Base-by-base conservation (phyloP, 371 early-diverging fungal genomes). In the Apophysomyces elegans region DNA sequence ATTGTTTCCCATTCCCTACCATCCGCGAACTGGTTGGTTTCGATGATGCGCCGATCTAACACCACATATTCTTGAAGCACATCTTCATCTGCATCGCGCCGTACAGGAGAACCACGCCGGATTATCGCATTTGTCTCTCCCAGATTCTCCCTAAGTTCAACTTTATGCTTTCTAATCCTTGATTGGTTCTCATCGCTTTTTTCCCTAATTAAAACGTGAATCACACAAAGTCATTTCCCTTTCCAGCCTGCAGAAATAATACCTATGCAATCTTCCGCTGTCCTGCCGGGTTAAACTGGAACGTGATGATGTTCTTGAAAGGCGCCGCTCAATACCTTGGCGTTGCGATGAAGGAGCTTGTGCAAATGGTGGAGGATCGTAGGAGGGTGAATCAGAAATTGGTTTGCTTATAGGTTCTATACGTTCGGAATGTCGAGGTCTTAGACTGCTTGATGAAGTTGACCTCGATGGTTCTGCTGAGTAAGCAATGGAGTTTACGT, bases 21-120 rank as follows among this genome's bases (percentile, higher is more conserved):
- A 76, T 95, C 95, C 2, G 95, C 96, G 64, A 94, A 83, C 71
- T 84, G 92, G 69, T 96, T 95, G 58, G 93, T 90, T 68, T 96
- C 95, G 14, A 96, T 89, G 0, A 88, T 86, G 4, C 89, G 78
- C 67, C 91, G 88, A 65, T 95, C 95, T 12, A 96, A 82, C 0
- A 96, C 88, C 13, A 96, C 95, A 71, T 95, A 96, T 62, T 95
- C 94, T 58, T 86, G 84, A 47, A 86, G 61, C 0, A 86, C 81
- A 59, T 90, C 90, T 44, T 90, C 90, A 21, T 86, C 89, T 2
- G 60, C 16, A 37, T 62, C 58, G 0, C 65, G 65, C 21, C 54
- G 54, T 1, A 5, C 54, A 21, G 16, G 54, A 7, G 54, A 18
- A 21, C 54, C 11, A 21, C 54, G 54, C 5, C 21, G n/a, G 9